phyloP scores from a whole-genome alignment of 2,329 filamentous ascomycete genomes.

The Eutypa lata region DNA sequence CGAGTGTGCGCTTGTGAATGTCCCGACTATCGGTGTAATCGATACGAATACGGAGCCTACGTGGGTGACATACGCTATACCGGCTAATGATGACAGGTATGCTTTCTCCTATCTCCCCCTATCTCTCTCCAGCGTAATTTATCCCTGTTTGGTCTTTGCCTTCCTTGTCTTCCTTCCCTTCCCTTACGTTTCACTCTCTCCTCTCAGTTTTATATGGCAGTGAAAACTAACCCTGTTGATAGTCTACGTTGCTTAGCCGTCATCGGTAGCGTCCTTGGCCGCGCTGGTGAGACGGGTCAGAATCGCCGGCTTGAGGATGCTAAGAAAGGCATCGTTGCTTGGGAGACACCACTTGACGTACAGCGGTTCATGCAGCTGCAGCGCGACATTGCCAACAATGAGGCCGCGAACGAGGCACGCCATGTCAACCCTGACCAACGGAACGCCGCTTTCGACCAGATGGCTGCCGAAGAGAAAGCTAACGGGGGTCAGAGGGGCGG shows the following conservation, averaged over 20 bases:
- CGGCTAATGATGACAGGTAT: conserved; percentile 92
- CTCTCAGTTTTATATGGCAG: not conserved
- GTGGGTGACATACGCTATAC: conserved; percentile 94
- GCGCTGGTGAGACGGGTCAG: conserved; percentile 78
- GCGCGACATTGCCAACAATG: conserved; percentile 6
- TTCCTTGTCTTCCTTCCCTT: not conserved
- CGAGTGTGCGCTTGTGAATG: conserved; percentile 82
- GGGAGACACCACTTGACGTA: conserved; percentile 48
- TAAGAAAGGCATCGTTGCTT: conserved; percentile 59
- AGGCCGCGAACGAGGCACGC: not conserved
- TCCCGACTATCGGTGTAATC: conserved; percentile 91
- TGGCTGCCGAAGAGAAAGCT: too few relatives aligned
- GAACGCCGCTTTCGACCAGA: too few relatives aligned
- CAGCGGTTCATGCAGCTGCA: conserved; percentile 34
- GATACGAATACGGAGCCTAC: conserved; percentile 92
- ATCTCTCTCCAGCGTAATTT: not conserved
- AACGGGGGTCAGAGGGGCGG: too few relatives aligned
- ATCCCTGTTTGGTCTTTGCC: too few relatives aligned
- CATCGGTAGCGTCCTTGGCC: conserved; percentile 80
- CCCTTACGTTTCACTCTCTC: not conserved
- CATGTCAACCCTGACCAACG: not conserved
- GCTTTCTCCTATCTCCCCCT: conserved; percentile 17
- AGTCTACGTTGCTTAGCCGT: conserved; percentile 80
- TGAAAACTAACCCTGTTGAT: conserved; percentile 18
- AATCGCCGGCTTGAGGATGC: conserved; percentile 63